A percentile compares a stretch with the other conserved stretches of the same genome.
Conservation (phyloP, 305 asterid genomes). For the Ilex paraguariensis region DNA sequence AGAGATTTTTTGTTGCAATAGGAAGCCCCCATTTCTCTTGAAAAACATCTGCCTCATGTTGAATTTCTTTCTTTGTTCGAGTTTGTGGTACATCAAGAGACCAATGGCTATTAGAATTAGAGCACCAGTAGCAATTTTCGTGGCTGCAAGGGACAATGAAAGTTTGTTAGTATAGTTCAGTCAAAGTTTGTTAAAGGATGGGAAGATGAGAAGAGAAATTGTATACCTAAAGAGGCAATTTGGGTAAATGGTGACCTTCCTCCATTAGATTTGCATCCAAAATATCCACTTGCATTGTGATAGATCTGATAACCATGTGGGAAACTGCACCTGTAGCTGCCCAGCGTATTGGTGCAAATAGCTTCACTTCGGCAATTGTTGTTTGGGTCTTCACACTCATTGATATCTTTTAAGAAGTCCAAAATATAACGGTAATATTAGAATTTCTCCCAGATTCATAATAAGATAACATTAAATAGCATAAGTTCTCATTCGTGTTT, state of each 20-base stretch:
- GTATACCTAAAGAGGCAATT: slow-evolving; percentile 18
- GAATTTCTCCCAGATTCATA: too few relatives aligned
- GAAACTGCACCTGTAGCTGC: slow-evolving; percentile 20
- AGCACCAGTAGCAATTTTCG: slow-evolving; percentile 17
- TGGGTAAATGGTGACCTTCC: background rate
- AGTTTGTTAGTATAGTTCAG: slow-evolving; percentile 11
- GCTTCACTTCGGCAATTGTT: slow-evolving; percentile 15
- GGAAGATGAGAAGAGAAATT: background rate
- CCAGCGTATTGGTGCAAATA: slow-evolving; percentile 23
- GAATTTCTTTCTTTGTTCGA: too few relatives aligned
- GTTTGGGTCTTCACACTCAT: slow-evolving; percentile 23
- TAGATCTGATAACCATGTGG: too few relatives aligned
- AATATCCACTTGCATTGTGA: too few relatives aligned
- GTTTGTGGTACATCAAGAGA: too few relatives aligned
- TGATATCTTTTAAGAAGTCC: too few relatives aligned
- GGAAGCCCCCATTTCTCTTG: too few relatives aligned
- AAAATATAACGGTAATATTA: too few relatives aligned
- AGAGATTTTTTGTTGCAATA: too few relatives aligned
- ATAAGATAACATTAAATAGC: too few relatives aligned
- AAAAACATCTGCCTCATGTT: too few relatives aligned
- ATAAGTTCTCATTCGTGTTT: too few relatives aligned
- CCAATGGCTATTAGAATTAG: slow-evolving; percentile 17
- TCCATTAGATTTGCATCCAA: slow-evolving; percentile 16
- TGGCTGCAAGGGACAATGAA: slow-evolving; percentile 19
- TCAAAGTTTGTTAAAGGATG: background rate